These are phyloP conservation scores for Boletus bicolor DNA, from an alignment of 768 basidiomycete genomes.

Conservation along the genomic window DNA sequence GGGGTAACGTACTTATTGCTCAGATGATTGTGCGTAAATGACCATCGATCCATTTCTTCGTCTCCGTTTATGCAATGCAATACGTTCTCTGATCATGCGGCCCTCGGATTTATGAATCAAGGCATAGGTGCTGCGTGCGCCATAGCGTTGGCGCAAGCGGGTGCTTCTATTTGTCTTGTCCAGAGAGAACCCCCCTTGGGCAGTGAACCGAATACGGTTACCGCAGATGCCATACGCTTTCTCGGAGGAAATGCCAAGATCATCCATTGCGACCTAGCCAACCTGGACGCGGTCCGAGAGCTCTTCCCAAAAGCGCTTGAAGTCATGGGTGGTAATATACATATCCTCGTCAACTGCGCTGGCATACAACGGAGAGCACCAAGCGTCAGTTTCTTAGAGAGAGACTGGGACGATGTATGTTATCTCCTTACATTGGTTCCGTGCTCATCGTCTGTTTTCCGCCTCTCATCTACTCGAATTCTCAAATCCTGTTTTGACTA, in stretches of 20 bases:
- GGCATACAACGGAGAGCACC: constrained; percentile 59
- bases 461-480: constrained; percentile 8
- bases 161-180: constrained; percentile 47
- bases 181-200: constrained; percentile 42
- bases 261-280: constrained; percentile 55
- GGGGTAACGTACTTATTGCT: constrained; percentile 49
- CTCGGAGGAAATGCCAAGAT: constrained; percentile 37
- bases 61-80: constrained; percentile 13
- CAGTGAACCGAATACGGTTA: constrained; percentile 33
- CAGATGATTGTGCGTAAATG: constrained; percentile 12
- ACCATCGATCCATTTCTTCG: constrained; percentile 5
- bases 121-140: constrained; percentile 57
- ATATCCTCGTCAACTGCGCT: constrained; percentile 69
- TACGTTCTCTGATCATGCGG: constrained; percentile 4
- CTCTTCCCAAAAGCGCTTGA: constrained; percentile 49
- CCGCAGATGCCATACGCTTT: constrained; percentile 36
- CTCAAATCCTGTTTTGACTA: constrained; percentile 8
- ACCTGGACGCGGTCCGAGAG: constrained; percentile 46
- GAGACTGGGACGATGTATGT: constrained; percentile 70
- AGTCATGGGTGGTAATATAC: constrained; percentile 49
- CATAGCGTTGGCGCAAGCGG: constrained; percentile 52
- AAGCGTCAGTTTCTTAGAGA: constrained; percentile 61
- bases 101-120: constrained; percentile 22
- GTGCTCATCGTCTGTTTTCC: constrained; percentile 5
- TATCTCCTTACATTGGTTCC: constrained; percentile 30